A percentile compares a stretch with the other conserved stretches of the same genome.
phyloP scores from a whole-genome alignment of 2,329 filamentous ascomycete species.

The Emericellopsis cladophorae region DNA sequence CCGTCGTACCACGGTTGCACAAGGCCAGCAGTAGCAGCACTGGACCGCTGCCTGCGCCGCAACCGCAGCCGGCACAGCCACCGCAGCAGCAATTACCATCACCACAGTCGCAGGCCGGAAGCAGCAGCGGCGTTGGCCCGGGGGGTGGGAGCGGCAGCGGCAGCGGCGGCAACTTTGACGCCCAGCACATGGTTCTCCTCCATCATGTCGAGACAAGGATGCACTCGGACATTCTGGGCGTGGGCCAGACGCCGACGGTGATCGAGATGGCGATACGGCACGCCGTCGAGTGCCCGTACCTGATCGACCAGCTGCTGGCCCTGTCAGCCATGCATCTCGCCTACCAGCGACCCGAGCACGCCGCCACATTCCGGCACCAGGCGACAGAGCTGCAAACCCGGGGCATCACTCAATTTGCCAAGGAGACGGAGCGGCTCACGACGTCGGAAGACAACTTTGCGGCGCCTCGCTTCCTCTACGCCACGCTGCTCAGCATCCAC shows the following conservation, averaged over 20 bases:
- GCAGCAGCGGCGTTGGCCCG: not conserved
- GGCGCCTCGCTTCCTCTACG: constrained; percentile 30
- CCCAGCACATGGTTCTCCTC: constrained; percentile 25
- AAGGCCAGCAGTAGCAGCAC: too few species aligned
- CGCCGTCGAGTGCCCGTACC: constrained; percentile 23
- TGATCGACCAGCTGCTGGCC: constrained; percentile 33
- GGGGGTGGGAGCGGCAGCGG: not conserved
- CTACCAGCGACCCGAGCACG: constrained; percentile 7
- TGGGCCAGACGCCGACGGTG: constrained; percentile 9
- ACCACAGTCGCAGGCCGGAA: not conserved
- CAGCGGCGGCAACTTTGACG: constrained; percentile 12
- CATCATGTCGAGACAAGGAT: constrained; percentile 19
- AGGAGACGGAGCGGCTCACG: constrained; percentile 9
- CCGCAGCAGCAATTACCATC: too few species aligned
- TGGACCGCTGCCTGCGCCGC: too few species aligned
- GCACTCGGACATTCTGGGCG: constrained; percentile 8
- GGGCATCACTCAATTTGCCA: constrained; percentile 24
- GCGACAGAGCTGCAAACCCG: constrained; percentile 31
- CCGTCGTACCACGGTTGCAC: too few species aligned
- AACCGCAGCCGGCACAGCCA: too few species aligned
- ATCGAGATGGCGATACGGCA: constrained; percentile 18
- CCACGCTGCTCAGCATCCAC: constrained; percentile 29
- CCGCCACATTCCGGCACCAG: constrained; percentile 16
- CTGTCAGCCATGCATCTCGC: constrained; percentile 27
- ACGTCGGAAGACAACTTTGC: constrained; percentile 14